Conservation (phyloP, 2,329 filamentous ascomycete genomes). For the Trichoderma endophyticum region DNA sequence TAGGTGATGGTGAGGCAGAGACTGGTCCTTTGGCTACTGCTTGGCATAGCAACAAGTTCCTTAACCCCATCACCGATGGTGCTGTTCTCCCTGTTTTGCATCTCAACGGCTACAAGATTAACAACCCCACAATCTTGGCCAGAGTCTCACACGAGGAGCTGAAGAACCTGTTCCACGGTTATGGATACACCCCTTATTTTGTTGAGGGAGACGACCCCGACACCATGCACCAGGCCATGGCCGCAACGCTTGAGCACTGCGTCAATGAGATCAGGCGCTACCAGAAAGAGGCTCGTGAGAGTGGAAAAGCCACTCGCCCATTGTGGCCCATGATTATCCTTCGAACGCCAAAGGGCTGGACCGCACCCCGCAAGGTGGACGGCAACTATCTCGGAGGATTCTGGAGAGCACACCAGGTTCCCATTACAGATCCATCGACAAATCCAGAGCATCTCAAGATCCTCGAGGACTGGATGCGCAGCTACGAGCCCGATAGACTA, state of each 20-base stretch:
- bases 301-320: constrained; percentile 66
- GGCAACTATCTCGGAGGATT: constrained; percentile 71
- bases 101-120: constrained; percentile 83
- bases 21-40: constrained; percentile 74
- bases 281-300: constrained; percentile 69
- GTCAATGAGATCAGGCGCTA: constrained; percentile 65
- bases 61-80: constrained; percentile 75
- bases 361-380: constrained; percentile 67
- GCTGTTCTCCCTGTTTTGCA: constrained; percentile 75
- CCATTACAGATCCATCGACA: constrained; percentile 65
- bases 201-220: constrained; percentile 72
- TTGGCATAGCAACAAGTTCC: constrained; percentile 80
- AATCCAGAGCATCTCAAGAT: constrained; percentile 64
- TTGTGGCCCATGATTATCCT: constrained; percentile 78
- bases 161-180: constrained; percentile 65
- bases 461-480: constrained; percentile 74
- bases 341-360: constrained; percentile 77
- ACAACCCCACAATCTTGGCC: constrained; percentile 71
- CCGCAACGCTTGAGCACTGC: constrained; percentile 69
- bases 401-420: constrained; percentile 77
- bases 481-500: constrained; percentile 69
- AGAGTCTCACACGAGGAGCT: constrained; percentile 73
- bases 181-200: constrained; percentile 77
- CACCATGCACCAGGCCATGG: constrained; percentile 80
- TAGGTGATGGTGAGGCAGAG: constrained; percentile 79